Base-by-base conservation (phyloP, 176 grass and related monocot genomes). In the Carex myosuroides region DNA sequence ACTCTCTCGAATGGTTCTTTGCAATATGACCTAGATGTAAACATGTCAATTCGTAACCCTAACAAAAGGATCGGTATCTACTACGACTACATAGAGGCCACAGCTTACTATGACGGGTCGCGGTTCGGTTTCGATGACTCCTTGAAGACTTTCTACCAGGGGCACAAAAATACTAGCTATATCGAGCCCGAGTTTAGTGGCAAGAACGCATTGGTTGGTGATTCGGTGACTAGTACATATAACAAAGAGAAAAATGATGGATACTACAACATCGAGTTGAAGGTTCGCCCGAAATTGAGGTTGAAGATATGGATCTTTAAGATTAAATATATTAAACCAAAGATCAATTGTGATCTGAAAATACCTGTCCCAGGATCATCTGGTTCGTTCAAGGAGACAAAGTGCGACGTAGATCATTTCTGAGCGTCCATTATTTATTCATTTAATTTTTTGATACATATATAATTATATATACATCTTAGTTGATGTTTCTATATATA, bases 251-350 rank as follows among this genome's bases (percentile, higher is more conserved):
- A 29, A 33, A 9, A 54, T 22, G 84, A 93, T 0, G 89, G 91
- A 4, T 95, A 87, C 37, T 98, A 95, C 85, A 78, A 81, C 69
- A n/a, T 98, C 1, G 90, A 90, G 67, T 68, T 98, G 42, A 74
- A 58, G 85, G 22, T 98, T 44, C 76, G 84, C 63, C 32, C 91
- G 6, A 87, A 82, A 48, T 61, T 94, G 3, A 86, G 74, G 62
- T 80, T 86, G 77, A 94, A 86, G 89, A 72, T 94, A 44, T 86
- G 86, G 89, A 30, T 83, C 39, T 83, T 92, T 80, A 91, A 87
- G 62, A 21, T 77, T 57, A 79, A 20, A 1, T 44, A 85, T 8
- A 53, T 41, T 35, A 91, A 86, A 83, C 90, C 73, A 20, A 91
- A 85, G 82, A 85, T 93, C 63, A 82, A 26, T 69, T 98, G 95